Evolutionary conservation across 768 basidiomycete genomes (phyloP).

Genomic region (Boletus bicolor): DNA sequence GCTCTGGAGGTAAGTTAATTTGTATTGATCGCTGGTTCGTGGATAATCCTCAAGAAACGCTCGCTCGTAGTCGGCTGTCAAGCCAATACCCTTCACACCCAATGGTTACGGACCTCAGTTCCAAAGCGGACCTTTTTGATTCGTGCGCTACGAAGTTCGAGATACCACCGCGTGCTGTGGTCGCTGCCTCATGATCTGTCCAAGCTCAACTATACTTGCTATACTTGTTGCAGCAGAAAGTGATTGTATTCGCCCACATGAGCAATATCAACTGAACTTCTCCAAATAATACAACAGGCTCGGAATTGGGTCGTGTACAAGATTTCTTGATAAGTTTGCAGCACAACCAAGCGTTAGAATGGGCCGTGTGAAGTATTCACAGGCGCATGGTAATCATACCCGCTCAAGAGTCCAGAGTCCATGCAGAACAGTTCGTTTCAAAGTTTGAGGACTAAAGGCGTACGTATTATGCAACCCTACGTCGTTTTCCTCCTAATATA

Average conservation of each 20-base stretch:
- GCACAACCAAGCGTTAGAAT: not conserved
- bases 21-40: slow-evolving; percentile 1
- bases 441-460: not conserved
- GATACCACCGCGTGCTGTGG: slow-evolving; percentile 52
- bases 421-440: not conserved
- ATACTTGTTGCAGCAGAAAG: not conserved
- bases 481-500: not conserved
- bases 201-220: not conserved
- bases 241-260: not conserved
- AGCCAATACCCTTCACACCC: slow-evolving; percentile 65
- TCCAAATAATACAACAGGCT: not conserved
- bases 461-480: not conserved
- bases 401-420: not conserved
- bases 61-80: slow-evolving; percentile 36
- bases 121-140: slow-evolving; percentile 67
- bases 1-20: slow-evolving; percentile 57
- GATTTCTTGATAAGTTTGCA: not conserved
- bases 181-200: slow-evolving; percentile 4
- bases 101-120: slow-evolving; percentile 57
- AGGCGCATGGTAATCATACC: not conserved
- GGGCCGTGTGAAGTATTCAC: not conserved
- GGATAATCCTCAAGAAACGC: slow-evolving; percentile 1
- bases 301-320: not conserved
- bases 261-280: not conserved
- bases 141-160: slow-evolving; percentile 52